These are phyloP conservation scores for Cichorium intybus DNA, from an alignment of 140 eudicot genomes.

Conservation along the genomic window DNA sequence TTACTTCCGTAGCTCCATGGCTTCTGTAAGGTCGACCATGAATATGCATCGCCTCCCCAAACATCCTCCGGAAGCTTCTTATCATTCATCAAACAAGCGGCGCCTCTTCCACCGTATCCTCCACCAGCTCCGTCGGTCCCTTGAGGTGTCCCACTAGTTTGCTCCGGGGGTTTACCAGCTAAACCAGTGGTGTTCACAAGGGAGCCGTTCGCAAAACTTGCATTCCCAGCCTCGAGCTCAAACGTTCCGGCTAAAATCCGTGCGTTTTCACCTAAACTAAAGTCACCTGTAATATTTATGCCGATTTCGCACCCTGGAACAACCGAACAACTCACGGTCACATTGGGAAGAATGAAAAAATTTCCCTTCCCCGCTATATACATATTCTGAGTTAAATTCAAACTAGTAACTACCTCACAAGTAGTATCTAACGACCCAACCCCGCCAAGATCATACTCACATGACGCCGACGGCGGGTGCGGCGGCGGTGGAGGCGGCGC, in stretches of 20 bases:
- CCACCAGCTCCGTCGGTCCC: constrained; percentile 97
- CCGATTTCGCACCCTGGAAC: constrained; percentile 65
- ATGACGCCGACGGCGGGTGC: constrained; percentile 78
- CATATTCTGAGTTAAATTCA: constrained; percentile 66
- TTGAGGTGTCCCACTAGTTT: constrained; percentile 89
- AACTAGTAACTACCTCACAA: constrained; percentile 69
- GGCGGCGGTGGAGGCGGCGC: constrained; percentile 99
- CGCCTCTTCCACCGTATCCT: constrained; percentile 98
- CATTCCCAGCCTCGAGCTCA: constrained; percentile 55
- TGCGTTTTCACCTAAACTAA: constrained; percentile 70
- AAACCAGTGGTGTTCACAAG: constrained; percentile 74
- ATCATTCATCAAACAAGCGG: constrained; percentile 65
- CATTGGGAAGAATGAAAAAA: constrained; percentile 71
- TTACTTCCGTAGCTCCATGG: constrained; percentile 95
- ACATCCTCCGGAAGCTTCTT: constrained; percentile 80
- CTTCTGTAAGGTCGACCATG: constrained; percentile 60
- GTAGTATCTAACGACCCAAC: constrained; percentile 88
- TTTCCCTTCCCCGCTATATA: constrained; percentile 88
- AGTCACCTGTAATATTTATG: constrained; percentile 67
- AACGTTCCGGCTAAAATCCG: constrained; percentile 50
- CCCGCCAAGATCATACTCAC: constrained; percentile 83
- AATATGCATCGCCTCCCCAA: constrained; percentile 98
- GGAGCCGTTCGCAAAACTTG: constrained; percentile 55
- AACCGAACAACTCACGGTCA: constrained; percentile 52
- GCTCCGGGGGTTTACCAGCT: constrained; percentile 81